Evolutionary conservation across 371 early-diverging fungal species (phyloP), one percentile per base, ranked within the genome.

Genomic region (Catenaria anguillulae): DNA sequence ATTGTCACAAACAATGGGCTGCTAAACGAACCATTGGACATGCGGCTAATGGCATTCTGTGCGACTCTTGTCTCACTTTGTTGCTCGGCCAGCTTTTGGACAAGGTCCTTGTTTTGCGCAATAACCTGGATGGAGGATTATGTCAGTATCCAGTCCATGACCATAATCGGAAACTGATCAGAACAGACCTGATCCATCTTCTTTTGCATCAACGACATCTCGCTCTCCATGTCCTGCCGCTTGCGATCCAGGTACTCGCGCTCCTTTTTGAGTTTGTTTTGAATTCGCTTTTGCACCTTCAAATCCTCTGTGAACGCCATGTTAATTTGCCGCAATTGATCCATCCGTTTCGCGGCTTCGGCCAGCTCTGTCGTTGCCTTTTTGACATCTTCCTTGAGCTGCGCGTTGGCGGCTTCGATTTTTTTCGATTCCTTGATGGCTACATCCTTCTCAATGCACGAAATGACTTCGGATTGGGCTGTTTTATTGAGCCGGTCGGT

Each of bases 211-310:
- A 68, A 64, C 56, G 67, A 67, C 1, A 66, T 19, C 23, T 63
- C 67, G 31, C 43, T 60, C 60, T 77, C 73, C 1, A 63, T 62
- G 13, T 66, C 62, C 45, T 70, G 65, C 26, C 70, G 58, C 62
- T 52, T 52, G 31, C 35, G 46, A 15, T 52, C 63, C n/a, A 52
- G 2, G 8, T 64, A 35, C 45, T 72, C 70, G 13, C 72, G 43
- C 62, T 75, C 75, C 55, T 71, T 74, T 54, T 74, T 72, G 33
- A 75, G 43, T 64, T 77, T 77, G 24, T 56, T 63, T 48, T 71
- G 66, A 21, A 77, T 72, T 15, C 75, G 65, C 36, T 68, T 62
- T 34, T 77, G 75, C 31, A 77, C 71, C 62, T 77, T 77, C 45
- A 77, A 50, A 56, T 73, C 74, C 10, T 71, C 66, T 31, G 56